phyloP scores from a whole-genome alignment of 202 grass and related monocot species.

The Panicum virgatum region DNA sequence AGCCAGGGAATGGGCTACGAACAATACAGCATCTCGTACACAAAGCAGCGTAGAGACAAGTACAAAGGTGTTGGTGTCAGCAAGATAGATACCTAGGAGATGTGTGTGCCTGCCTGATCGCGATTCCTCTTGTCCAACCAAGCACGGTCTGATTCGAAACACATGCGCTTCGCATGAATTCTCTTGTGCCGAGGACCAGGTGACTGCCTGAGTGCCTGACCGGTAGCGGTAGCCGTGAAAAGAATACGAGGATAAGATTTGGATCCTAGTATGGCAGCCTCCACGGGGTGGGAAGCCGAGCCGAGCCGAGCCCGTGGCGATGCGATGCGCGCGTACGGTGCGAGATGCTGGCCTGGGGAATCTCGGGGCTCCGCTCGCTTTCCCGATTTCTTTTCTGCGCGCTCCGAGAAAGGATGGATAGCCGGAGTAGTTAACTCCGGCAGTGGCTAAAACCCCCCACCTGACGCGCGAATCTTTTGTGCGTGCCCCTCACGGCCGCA shows the following conservation, averaged over 20 bases:
- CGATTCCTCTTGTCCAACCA: too few species aligned
- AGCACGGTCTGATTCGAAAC: too few species aligned
- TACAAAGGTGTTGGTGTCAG: neutral
- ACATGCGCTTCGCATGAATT: too few species aligned
- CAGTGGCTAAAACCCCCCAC: slow-evolving; percentile 12
- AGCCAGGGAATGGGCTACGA: neutral
- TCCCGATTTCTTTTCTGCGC: slow-evolving; percentile 21
- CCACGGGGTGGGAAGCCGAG: neutral
- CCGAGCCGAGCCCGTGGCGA: too few species aligned
- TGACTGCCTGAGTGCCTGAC: neutral
- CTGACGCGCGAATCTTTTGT: slow-evolving; percentile 48
- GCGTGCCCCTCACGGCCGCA: slow-evolving; percentile 31
- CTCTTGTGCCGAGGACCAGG: neutral
- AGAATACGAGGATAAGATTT: slow-evolving; percentile 32
- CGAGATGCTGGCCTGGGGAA: slow-evolving; percentile 30
- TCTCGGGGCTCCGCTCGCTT: slow-evolving; percentile 30
- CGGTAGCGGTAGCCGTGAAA: neutral
- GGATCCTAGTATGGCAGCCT: slow-evolving; percentile 14
- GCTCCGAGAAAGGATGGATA: slow-evolving; percentile 37
- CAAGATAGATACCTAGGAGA: slow-evolving; percentile 8
- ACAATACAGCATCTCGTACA: neutral
- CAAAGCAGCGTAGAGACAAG: too few species aligned
- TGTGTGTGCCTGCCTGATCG: neutral
- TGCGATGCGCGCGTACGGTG: too few species aligned
- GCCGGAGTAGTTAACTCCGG: neutral